Evolutionary conservation across 2,329 filamentous ascomycete species (phyloP).

Genomic region (Passalora sequoiae): DNA sequence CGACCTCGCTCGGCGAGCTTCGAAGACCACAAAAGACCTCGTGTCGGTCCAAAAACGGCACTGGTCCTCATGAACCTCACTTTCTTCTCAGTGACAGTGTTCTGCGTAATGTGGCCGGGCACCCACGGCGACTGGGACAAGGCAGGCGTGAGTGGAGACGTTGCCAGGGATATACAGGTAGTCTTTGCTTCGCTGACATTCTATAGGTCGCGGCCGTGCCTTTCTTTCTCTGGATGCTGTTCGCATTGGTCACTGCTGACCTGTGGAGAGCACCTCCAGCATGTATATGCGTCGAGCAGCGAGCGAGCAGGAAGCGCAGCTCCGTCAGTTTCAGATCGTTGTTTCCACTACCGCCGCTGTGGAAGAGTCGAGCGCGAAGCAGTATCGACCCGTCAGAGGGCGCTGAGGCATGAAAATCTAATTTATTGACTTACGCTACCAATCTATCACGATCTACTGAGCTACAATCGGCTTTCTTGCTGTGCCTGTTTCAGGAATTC

Average conservation of each 20-base stretch:
- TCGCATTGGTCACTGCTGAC: background rate
- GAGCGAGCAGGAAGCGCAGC: too few species aligned
- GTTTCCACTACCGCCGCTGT: background rate
- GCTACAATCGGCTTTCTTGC: constrained; percentile 8
- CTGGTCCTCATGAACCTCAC: background rate
- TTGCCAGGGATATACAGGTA: background rate
- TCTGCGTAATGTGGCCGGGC: background rate
- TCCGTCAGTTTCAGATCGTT: background rate
- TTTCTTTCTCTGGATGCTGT: background rate
- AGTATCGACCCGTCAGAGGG: too few species aligned
- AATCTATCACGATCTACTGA: too few species aligned
- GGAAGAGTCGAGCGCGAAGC: background rate
- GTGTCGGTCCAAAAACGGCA: background rate
- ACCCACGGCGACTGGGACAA: background rate
- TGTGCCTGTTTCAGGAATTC: constrained; percentile 25
- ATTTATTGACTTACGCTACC: too few species aligned
- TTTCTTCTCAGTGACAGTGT: background rate
- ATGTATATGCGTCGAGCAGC: too few species aligned
- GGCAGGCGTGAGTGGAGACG: background rate
- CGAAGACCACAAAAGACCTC: background rate
- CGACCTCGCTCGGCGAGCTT: background rate
- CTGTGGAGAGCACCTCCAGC: background rate
- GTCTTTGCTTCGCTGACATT: background rate
- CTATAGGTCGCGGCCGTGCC: background rate
- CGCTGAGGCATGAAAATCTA: too few species aligned